Evolutionary conservation across 495 filamentous ascomycete species (phyloP), one percentile per base, ranked within the genome.

Genomic region (Penicillium maclennaniae): DNA sequence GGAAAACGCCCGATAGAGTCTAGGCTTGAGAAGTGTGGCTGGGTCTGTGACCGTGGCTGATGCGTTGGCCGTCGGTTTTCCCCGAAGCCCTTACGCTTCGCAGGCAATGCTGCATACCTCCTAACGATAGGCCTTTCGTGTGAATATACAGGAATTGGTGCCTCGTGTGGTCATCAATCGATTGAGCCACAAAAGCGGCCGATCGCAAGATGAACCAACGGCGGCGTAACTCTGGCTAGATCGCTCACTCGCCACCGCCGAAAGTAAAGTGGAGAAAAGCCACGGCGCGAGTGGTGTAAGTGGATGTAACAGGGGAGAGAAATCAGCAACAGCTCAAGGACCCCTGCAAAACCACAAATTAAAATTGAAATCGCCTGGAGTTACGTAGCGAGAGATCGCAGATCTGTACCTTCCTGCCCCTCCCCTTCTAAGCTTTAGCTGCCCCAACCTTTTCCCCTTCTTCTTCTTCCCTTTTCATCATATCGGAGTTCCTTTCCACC

Each of bases 361-460:
- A 56, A 41, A 45, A 49, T 49, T 43, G 26, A 28, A 43, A 43
- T 5, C 31, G 7, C 16, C 27, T 27, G 15, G 12, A 52, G 45
- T 61, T 63, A 63, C 60, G 57, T 66, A 58, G 60, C 40, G 40
- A 40, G 23, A 44, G 60, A 65, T 65, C 62, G 56, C 45, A 46
- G 59, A 55, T 60, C 56, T 27, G 38, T 47, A 36, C 23, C n/a
- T 44, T 15, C 31, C 52, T 51, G 60, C 43, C 57, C 60, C 60
- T 60, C 57, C 39, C 53, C 27, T 51, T 49, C 26, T 38, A 43
- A 62, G 49, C 58, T 63, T 63, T 50, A 59, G 38, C 62, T 46
- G 25, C 16, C 16, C 41, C 53, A 25, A 25, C 17, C 28, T 53
- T 47, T 47, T 40, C 57, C 43, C 48, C 45, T 48, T 51, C 47